Conservation (phyloP, 805 yeast genomes). For the Lipomyces orientalis region DNA sequence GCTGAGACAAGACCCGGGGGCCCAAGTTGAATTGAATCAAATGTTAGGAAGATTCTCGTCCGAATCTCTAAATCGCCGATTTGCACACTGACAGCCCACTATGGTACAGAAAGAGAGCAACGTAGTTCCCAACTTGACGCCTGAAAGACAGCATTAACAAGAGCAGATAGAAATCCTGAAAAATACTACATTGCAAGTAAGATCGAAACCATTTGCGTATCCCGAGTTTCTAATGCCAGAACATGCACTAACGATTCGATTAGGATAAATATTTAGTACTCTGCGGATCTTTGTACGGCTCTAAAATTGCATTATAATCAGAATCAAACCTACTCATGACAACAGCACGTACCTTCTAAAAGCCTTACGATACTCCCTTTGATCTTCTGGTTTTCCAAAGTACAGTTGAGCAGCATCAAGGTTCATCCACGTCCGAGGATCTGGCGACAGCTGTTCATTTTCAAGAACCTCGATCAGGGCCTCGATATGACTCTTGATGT, state of each 20-base stretch:
- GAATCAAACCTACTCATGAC: not conserved
- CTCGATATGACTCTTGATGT: constrained; percentile 21
- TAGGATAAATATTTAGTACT: constrained; percentile 7
- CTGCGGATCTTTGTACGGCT: constrained; percentile 23
- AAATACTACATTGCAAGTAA: no score
- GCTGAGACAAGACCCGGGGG: no score
- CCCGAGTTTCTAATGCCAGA: no score
- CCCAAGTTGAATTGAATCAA: no score
- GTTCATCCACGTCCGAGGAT: constrained; percentile 32
- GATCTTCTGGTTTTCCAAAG: constrained; percentile 15
- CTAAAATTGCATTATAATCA: not conserved
- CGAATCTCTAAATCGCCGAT: no score
- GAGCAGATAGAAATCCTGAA: no score
- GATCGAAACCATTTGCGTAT: no score
- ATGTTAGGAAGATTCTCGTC: no score
- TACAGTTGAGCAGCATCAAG: constrained; percentile 23
- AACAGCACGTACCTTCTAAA: constrained; percentile 10
- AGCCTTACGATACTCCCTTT: constrained; percentile 15
- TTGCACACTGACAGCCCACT: no score
- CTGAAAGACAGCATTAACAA: no score
- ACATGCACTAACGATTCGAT: not conserved
- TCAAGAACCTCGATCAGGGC: constrained; percentile 17
- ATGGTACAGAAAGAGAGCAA: no score
- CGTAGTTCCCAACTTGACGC: no score
- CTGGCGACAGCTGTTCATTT: constrained; percentile 20